Conservation (phyloP, 2,329 filamentous ascomycete genomes). For the Penicillium aurantiogriseum region DNA sequence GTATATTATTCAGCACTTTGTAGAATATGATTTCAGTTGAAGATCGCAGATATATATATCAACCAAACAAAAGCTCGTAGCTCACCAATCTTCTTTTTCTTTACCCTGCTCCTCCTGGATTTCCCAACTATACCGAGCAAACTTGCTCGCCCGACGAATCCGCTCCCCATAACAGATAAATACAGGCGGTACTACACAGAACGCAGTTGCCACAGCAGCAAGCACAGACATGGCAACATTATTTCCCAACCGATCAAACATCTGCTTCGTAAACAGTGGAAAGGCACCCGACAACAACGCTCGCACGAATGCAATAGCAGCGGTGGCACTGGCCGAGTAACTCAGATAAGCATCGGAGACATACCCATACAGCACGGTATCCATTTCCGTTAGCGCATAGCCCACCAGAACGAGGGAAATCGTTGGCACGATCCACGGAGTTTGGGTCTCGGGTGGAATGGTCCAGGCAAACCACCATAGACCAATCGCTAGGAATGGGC, state of each 20-base stretch:
- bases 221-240: conserved; percentile 45
- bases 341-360: conserved; percentile 47
- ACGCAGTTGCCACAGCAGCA: conserved; percentile 43
- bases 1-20: no score
- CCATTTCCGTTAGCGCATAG: conserved; percentile 50
- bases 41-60: neutral
- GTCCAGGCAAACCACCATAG: conserved; percentile 52
- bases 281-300: conserved; percentile 41
- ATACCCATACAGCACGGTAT: conserved; percentile 44
- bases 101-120: conserved; percentile 27
- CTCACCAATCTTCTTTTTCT: conserved; percentile 18
- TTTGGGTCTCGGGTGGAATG: conserved; percentile 41
- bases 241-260: conserved; percentile 41
- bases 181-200: conserved; percentile 40
- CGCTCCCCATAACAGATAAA: conserved; percentile 40
- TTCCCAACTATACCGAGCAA: conserved; percentile 37
- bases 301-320: conserved; percentile 43
- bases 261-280: conserved; percentile 42
- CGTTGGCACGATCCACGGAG: conserved; percentile 44
- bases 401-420: conserved; percentile 46
- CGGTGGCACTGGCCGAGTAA: conserved; percentile 47
- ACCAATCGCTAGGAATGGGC: conserved; percentile 45
- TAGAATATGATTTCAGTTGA: neutral
- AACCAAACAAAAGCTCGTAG: neutral
- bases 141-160: conserved; percentile 38